Evolutionary conservation across 768 basidiomycete genomes (phyloP), one percentile per base, ranked within the genome.

Genomic region (Crucibulum laeve): DNA sequence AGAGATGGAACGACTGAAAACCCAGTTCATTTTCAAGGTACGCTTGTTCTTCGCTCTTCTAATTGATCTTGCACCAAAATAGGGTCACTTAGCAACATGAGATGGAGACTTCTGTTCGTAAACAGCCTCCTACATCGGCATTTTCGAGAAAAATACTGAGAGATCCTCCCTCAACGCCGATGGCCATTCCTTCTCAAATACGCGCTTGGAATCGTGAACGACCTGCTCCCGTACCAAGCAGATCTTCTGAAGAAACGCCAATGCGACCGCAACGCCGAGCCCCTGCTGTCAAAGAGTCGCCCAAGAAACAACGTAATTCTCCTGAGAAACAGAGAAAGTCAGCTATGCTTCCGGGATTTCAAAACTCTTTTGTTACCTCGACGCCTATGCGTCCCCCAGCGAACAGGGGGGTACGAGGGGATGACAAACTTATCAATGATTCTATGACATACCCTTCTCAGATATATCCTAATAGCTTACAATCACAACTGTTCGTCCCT

Each of bases 11-110:
- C 76, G 82, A 8, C 54, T 87, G 43, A 81, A 75, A 53, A 85
- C 86, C 1, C 78, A 85, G 45, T 75, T 77, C 34, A 67, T 73
- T 18, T 88, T 90, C 68, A 84, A 77, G 63, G 87, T 84, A 62
- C 40, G 69, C 50, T 18, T 45, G 19, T 8, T 28, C 22, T 14
- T 25, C 28, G 13, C 25, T 37, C 11, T 39, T 21, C 43, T 33
- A 17, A n/a, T 41, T 26, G 51, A 15, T 18, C 42, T 40, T 48
- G 4, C 22, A 40, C 25, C 38, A 8, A 17, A 37, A 23, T 25
- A n/a, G n/a, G 26, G 40, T 50, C 26, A 44, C 30, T 40, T 38
- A 87, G 85, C 82, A 82, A 73, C 83, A 82, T 52, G 84, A 86
- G 56, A 45, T 82, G 23, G 84, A 85, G 48, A 73, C 74, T 3